Evolutionary conservation across 495 filamentous ascomycete species (phyloP), one percentile per base, ranked within the genome.

Genomic region (Delitschia confertaspora): DNA sequence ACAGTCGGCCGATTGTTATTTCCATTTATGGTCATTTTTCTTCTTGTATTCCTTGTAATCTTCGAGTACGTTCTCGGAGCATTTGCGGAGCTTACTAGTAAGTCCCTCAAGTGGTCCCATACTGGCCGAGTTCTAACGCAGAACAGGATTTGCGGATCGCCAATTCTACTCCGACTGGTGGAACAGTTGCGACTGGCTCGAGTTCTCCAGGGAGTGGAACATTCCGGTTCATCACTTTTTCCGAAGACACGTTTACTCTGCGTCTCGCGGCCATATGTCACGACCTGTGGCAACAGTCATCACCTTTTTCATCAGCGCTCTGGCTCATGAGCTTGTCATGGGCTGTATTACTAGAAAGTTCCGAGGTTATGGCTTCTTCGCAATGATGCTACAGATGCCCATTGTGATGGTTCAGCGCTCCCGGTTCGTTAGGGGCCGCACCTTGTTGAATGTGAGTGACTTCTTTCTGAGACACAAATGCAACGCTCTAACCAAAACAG

Each of bases 141-240:
- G 10, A 24, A 22, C 25, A 50, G 58, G 56, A 17, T 96, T 96
- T 55, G 89, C 83, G 16, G 89, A 96, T 62, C 77, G 89, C 7
- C 87, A 91, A 61, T 96, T 96, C 65, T 96, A 95, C 64, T 80
- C 82, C 19, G 89, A 96, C 69, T 96, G 89, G 89, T 96, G 89
- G 88, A 85, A 85, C 64, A 74, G 68, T 40, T 80, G 78, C 44
- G 80, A 85, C 68, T 85, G 88, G 88, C 80, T 98, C 45, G 91
- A 98, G 63, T 98, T 98, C 64, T 88, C 82, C 14, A 74, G 91
- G 42, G 88, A 96, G 68, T 98, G 91, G 91, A 98, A 98, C 60
- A 79, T 93, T 31, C 91, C 91, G 34, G 91, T 98, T n/a, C 93
- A 98, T 69, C 82, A 88, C 60, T 98, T 95, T 69, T 79, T 98